phyloP scores from a whole-genome alignment of 2,329 filamentous ascomycete genomes.

The Cladorrhinum sp. region DNA sequence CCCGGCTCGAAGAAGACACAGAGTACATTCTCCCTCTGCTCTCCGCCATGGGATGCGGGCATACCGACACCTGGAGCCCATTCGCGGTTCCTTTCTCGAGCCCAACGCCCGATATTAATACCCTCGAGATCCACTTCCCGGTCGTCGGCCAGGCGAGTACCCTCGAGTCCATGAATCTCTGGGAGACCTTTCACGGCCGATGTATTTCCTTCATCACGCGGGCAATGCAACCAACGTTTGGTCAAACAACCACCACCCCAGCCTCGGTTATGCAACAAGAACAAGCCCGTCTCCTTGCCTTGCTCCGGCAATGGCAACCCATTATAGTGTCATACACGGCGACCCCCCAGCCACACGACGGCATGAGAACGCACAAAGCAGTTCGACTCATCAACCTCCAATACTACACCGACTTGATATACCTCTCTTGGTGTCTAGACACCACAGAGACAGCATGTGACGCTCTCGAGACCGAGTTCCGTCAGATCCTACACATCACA shows the following conservation, averaged over 20 bases:
- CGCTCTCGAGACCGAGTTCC: not conserved
- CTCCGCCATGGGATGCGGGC: not conserved
- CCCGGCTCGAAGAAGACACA: conserved; percentile 1
- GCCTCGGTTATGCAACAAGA: not conserved
- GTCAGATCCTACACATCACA: not conserved
- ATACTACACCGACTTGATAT: not conserved
- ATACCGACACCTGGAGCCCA: no score
- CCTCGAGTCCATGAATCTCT: not conserved
- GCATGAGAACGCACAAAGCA: not conserved
- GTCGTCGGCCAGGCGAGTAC: not conserved
- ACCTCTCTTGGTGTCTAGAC: not conserved
- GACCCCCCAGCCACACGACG: not conserved
- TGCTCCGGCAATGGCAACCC: not conserved
- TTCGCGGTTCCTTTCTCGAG: not conserved
- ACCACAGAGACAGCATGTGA: not conserved
- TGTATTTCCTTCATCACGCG: not conserved
- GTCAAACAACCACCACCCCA: not conserved
- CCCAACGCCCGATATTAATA: not conserved
- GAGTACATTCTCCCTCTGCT: conserved; percentile 8
- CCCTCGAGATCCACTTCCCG: not conserved
- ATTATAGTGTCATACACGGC: not conserved
- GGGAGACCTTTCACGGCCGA: conserved; percentile 1
- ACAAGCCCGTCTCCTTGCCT: not conserved
- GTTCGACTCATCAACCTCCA: not conserved
- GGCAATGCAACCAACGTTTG: conserved; percentile 6